Conservation (phyloP, 495 filamentous ascomycete genomes). For the Viridothelium virens region DNA sequence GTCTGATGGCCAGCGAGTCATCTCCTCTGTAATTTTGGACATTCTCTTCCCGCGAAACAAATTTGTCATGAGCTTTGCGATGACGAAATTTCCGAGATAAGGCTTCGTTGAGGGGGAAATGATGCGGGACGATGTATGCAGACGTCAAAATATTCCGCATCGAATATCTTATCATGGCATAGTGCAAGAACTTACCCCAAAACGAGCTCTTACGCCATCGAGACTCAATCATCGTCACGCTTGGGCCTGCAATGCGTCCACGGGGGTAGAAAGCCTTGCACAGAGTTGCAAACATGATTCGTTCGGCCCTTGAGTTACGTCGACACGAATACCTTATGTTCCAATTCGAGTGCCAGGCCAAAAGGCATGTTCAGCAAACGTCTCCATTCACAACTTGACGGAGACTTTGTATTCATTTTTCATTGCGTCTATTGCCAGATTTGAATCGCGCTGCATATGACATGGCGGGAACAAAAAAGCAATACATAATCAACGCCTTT, state of each 20-base stretch:
- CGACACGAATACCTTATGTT: background rate
- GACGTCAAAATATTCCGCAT: background rate
- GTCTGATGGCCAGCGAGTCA: background rate
- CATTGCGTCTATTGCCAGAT: background rate
- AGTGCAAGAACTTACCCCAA: background rate
- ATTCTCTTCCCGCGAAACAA: background rate
- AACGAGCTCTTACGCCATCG: background rate
- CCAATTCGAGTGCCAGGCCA: background rate
- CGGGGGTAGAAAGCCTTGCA: background rate
- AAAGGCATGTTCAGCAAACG: background rate
- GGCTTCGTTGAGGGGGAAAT: background rate
- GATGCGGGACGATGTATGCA: background rate
- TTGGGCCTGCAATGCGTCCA: background rate
- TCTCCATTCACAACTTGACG: background rate
- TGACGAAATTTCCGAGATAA: background rate
- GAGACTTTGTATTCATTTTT: background rate
- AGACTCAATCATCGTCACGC: background rate
- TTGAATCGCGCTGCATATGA: background rate
- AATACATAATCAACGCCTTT: constrained; percentile 58
- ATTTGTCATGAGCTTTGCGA: background rate
- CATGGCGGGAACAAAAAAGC: constrained; percentile 40
- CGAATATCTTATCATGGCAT: background rate
- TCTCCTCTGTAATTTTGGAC: background rate
- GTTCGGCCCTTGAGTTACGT: background rate
- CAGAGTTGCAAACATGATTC: background rate